Conservation (phyloP, 495 filamentous ascomycete species). For the Jackrogersella multiformis region DNA sequence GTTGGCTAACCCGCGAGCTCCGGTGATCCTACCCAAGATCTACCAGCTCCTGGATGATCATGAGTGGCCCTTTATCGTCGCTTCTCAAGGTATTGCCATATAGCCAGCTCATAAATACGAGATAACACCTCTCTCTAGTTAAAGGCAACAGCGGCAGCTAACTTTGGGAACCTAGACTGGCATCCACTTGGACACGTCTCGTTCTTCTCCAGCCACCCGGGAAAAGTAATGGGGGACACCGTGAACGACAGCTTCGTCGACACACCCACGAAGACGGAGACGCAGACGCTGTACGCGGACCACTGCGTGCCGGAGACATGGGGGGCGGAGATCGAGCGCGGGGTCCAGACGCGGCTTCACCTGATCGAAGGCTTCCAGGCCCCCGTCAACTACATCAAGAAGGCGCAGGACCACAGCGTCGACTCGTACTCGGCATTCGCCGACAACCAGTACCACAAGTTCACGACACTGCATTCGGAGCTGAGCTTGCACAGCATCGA, state of each 20-base stretch:
- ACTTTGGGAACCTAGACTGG: slow-evolving; percentile 27
- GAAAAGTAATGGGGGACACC: slow-evolving; percentile 20
- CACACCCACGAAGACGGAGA: slow-evolving; percentile 38
- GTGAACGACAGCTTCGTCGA: slow-evolving; percentile 41
- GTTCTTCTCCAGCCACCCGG: slow-evolving; percentile 38
- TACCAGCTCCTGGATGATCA: slow-evolving; percentile 46
- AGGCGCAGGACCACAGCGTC: slow-evolving; percentile 46
- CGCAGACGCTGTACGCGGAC: slow-evolving; percentile 40
- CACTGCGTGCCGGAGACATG: slow-evolving; percentile 46
- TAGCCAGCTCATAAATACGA: neutral
- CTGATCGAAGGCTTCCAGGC: slow-evolving; percentile 40
- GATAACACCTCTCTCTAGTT: neutral
- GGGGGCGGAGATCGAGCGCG: slow-evolving; percentile 43
- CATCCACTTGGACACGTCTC: slow-evolving; percentile 43
- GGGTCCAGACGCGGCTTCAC: slow-evolving; percentile 40
- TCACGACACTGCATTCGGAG: slow-evolving; percentile 46
- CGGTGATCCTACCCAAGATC: slow-evolving; percentile 43
- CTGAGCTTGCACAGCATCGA: slow-evolving; percentile 41
- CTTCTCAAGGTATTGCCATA: slow-evolving; percentile 40
- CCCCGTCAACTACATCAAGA: slow-evolving; percentile 47
- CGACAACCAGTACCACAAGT: slow-evolving; percentile 48
- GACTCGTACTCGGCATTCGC: slow-evolving; percentile 47
- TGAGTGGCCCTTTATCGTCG: slow-evolving; percentile 47
- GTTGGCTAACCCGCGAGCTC: slow-evolving; percentile 39
- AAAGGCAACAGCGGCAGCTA: neutral